Percentiles rank a stretch among this genome's conserved stretches.
Conservation (phyloP, 2,329 filamentous ascomycete genomes). For the Monosporascus sp. region DNA sequence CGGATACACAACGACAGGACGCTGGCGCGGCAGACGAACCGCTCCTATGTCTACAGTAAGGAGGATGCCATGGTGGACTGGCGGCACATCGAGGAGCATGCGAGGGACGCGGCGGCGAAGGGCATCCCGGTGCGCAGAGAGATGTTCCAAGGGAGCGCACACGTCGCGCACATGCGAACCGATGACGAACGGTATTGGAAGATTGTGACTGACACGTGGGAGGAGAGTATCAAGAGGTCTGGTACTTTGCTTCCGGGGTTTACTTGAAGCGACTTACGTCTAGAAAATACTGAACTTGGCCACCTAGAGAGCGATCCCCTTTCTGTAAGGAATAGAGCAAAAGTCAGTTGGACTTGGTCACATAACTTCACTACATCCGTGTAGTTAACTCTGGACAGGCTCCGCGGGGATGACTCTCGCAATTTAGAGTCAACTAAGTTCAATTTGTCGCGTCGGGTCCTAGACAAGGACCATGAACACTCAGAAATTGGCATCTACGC, state of each 20-base stretch:
- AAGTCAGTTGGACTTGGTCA: too few species aligned
- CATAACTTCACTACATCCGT: too few species aligned
- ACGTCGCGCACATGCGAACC: slow-evolving; percentile 44
- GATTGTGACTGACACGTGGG: slow-evolving; percentile 41
- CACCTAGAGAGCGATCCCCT: neutral
- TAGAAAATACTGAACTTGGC: too few species aligned
- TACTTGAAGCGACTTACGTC: neutral
- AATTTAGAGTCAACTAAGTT: too few species aligned
- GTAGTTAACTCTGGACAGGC: too few species aligned
- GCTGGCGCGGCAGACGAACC: slow-evolving; percentile 33
- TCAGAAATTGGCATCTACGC: too few species aligned
- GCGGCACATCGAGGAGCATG: slow-evolving; percentile 43
- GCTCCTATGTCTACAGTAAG: slow-evolving; percentile 48
- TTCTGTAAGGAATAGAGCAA: neutral
- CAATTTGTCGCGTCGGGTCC: too few species aligned
- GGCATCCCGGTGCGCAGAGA: slow-evolving; percentile 40
- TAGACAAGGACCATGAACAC: too few species aligned
- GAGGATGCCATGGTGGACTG: slow-evolving; percentile 42
- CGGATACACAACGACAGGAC: slow-evolving; percentile 31
- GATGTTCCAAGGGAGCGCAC: slow-evolving; percentile 39
- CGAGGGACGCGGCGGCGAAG: slow-evolving; percentile 30
- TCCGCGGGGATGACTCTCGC: too few species aligned
- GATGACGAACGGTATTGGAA: slow-evolving; percentile 47
- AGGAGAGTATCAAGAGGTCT: slow-evolving; percentile 14
- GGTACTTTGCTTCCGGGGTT: neutral